phyloP scores from a whole-genome alignment of 2,329 filamentous ascomycete species.

The Claviceps spartinae region DNA sequence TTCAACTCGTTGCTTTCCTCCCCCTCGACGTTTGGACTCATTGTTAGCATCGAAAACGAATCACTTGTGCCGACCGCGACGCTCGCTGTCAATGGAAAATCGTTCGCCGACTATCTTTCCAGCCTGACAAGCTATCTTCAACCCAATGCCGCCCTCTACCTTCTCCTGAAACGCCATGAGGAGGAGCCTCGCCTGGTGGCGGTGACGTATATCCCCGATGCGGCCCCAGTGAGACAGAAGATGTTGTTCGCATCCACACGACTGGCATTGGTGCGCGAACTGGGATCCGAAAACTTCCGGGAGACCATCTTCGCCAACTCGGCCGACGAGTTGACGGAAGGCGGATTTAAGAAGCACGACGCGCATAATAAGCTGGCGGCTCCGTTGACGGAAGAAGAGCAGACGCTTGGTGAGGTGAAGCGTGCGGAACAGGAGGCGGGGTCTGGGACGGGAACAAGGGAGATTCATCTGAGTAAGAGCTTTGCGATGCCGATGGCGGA shows the following conservation, averaged over 20 bases:
- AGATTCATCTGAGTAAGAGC: conserved; percentile 45
- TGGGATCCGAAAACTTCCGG: conserved; percentile 66
- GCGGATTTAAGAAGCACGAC: conserved; percentile 61
- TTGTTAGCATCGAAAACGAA: conserved; percentile 59
- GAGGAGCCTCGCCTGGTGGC: conserved; percentile 47
- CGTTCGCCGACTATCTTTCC: conserved; percentile 51
- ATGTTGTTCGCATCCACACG: conserved; percentile 74
- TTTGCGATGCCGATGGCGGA: conserved; percentile 46
- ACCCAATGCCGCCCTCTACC: conserved; percentile 55
- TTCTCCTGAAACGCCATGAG: conserved; percentile 58
- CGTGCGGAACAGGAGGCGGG: conserved; percentile 62
- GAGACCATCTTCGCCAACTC: conserved; percentile 63
- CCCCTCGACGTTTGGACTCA: conserved; percentile 50
- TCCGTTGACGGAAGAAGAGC: conserved; percentile 69
- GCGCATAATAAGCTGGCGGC: conserved; percentile 50
- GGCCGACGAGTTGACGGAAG: conserved; percentile 51
- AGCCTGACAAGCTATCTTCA: conserved; percentile 50
- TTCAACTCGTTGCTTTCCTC: conserved; percentile 57
- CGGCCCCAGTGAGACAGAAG: conserved; percentile 69
- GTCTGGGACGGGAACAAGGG: conserved; percentile 47
- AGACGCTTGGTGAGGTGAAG: conserved; percentile 56
- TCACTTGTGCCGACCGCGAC: conserved; percentile 46
- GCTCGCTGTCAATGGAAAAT: conserved; percentile 37
- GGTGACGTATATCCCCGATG: conserved; percentile 66
- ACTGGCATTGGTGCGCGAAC: conserved; percentile 59